Evolutionary conservation across 1,139 yeast species (phyloP).

Genomic region (Arxiozyma heterogenica): DNA sequence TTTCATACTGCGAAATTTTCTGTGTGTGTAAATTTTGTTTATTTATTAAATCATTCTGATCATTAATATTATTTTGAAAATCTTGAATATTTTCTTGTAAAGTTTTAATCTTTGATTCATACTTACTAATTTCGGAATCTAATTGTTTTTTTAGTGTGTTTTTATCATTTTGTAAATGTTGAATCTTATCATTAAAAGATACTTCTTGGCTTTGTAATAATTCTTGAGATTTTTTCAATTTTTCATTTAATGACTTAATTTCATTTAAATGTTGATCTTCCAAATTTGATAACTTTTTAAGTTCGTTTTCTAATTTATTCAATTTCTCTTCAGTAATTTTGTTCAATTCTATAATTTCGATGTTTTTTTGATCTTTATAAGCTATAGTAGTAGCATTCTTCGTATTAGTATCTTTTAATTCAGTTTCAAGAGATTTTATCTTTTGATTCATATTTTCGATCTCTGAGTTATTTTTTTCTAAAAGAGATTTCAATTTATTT

Average conservation of each 20-base stretch:
- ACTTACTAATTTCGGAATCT: neutral
- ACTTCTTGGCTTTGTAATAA: neutral
- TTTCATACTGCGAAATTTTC: neutral
- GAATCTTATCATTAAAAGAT: neutral
- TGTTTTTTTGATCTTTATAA: neutral
- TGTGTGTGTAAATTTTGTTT: neutral
- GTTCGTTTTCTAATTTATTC: neutral
- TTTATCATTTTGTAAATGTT: neutral
- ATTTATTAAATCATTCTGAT: neutral
- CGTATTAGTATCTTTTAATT: neutral
- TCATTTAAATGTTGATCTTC: slow-evolving; percentile 1
- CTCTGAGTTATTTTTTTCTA: slow-evolving; percentile 1
- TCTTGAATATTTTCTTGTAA: slow-evolving; percentile 4
- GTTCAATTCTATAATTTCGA: neutral
- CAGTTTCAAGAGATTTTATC: neutral
- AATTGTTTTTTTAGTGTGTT: neutral
- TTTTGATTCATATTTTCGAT: neutral
- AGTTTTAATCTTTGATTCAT: neutral
- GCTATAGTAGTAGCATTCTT: neutral
- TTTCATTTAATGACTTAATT: slow-evolving; percentile 1
- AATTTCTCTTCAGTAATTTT: neutral
- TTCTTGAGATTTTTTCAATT: slow-evolving; percentile 4
- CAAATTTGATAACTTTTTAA: neutral
- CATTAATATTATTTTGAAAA: neutral
- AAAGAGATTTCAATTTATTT: neutral